Percentiles rank a stretch among this genome's conserved stretches.
phyloP scores from a whole-genome alignment of 2,329 filamentous ascomycete genomes.

The Colletotrichum plurivorum region DNA sequence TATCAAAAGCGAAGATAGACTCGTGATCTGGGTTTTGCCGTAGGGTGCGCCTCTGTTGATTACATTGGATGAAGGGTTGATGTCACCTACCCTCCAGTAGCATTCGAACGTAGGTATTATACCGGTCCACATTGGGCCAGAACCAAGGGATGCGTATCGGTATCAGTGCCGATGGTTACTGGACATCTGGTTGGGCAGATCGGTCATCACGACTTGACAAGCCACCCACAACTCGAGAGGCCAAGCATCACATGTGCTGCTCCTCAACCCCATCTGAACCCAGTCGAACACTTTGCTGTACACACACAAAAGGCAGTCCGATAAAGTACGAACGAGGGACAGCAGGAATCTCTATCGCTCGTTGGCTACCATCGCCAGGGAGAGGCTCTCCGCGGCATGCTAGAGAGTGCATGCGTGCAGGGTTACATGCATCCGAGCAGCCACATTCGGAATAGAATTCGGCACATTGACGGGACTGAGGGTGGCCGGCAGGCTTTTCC shows the following conservation, averaged over 20 bases:
- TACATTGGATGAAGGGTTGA: conserved; percentile 8
- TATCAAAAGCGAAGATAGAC: too few relatives aligned
- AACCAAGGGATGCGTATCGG: not conserved
- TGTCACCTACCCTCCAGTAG: not conserved
- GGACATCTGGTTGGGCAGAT: conserved; percentile 7
- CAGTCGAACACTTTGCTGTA: not conserved
- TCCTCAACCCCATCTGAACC: conserved; percentile 9
- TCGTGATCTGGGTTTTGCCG: conserved; percentile 13
- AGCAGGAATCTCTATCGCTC: not conserved
- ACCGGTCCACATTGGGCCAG: not conserved
- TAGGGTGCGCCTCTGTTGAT: not conserved
- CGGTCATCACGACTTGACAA: not conserved
- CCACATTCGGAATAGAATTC: not conserved
- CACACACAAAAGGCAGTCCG: not conserved
- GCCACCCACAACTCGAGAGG: not conserved
- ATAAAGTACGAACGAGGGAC: not conserved
- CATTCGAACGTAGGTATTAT: too few relatives aligned
- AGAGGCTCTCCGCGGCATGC: not conserved
- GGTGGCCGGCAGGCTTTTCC: conserved; percentile 23
- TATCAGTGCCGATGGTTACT: not conserved
- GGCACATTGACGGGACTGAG: not conserved
- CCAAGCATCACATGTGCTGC: conserved; percentile 4
- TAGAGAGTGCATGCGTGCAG: not conserved
- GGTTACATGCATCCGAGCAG: not conserved
- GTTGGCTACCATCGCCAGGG: not conserved